Percentiles rank a stretch among this genome's conserved stretches.
These are phyloP conservation scores for Saturnispora zaruensis DNA, from an alignment of 805 yeast species.

Conservation along the genomic window DNA sequence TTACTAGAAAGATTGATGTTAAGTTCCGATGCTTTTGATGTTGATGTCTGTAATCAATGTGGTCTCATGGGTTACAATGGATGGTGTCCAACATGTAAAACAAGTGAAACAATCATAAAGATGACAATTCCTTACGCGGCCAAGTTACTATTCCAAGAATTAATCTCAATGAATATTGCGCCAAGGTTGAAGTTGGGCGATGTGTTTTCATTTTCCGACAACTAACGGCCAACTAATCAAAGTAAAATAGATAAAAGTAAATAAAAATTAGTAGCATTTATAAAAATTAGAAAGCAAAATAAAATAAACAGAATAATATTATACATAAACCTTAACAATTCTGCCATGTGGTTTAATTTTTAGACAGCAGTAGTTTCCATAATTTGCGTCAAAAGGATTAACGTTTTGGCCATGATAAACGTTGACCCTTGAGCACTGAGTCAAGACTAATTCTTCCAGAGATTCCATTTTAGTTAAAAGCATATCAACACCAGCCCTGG, in stretches of 20 bases:
- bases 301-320: slow-evolving; percentile 9
- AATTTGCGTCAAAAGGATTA: slow-evolving; percentile 39
- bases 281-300: not conserved
- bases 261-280: not conserved
- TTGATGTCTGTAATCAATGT: slow-evolving; percentile 87
- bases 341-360: slow-evolving; percentile 41
- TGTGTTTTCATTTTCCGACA: slow-evolving; percentile 42
- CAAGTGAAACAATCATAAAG: slow-evolving; percentile 74
- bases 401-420: slow-evolving; percentile 55
- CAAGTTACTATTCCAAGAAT: slow-evolving; percentile 90
- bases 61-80: slow-evolving; percentile 96
- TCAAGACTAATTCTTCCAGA: slow-evolving; percentile 46
- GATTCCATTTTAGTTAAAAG: slow-evolving; percentile 48
- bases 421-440: slow-evolving; percentile 68
- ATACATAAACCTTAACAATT: slow-evolving; percentile 50
- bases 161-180: slow-evolving; percentile 97
- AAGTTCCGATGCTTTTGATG: slow-evolving; percentile 96
- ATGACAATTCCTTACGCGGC: slow-evolving; percentile 99
- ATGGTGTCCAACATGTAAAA: slow-evolving; percentile 96
- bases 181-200: slow-evolving; percentile 88
- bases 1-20: slow-evolving; percentile 90
- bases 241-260: not conserved
- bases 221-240: not conserved
- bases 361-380: slow-evolving; percentile 48
- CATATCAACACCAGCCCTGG: slow-evolving; percentile 69